A percentile compares a stretch with the other conserved stretches of the same genome.
Evolutionary conservation across 768 basidiomycete species (phyloP).

Genomic region (Pholiota microspora): DNA sequence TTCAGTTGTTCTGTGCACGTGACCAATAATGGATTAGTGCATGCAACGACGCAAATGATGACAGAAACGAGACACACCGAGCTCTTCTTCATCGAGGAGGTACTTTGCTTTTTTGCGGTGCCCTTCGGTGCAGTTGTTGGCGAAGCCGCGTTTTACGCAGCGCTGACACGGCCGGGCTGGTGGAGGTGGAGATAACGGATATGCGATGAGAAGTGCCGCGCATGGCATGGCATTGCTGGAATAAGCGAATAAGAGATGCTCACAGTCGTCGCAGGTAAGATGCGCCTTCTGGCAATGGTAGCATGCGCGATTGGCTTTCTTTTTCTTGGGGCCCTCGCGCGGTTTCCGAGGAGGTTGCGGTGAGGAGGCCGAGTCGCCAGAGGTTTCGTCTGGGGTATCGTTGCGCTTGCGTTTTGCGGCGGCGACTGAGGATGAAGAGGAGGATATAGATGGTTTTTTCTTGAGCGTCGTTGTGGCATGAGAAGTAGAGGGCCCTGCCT

Average conservation of each 20-base stretch:
- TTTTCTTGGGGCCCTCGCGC: conserved; percentile 85
- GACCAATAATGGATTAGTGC: conserved; percentile 25
- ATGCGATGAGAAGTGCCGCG: conserved; percentile 17
- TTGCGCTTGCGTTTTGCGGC: conserved; percentile 61
- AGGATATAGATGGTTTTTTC: conserved; percentile 32
- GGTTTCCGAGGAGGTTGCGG: conserved; percentile 45
- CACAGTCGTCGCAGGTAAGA: conserved; percentile 97
- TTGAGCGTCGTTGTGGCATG: conserved; percentile 29
- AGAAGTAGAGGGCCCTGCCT: conserved; percentile 40
- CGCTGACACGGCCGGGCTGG: conserved; percentile 94
- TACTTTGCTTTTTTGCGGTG: conserved; percentile 98
- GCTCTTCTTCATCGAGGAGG: conserved; percentile 89
- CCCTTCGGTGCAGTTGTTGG: conserved; percentile 87
- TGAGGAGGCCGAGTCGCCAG: conserved; percentile 43
- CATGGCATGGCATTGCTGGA: conserved; percentile 14
- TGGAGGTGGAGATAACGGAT: conserved; percentile 5
- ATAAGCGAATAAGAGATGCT: conserved; percentile 37
- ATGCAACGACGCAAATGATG: conserved; percentile 16
- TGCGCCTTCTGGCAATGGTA: conserved; percentile 97
- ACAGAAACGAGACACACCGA: conserved; percentile 50
- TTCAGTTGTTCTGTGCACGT: conserved; percentile 52
- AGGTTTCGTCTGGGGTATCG: conserved; percentile 55
- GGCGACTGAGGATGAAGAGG: conserved; percentile 15
- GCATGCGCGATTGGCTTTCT: conserved; percentile 92
- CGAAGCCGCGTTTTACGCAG: conserved; percentile 92